A percentile compares a stretch with the other conserved stretches of the same genome.
phyloP scores from a whole-genome alignment of 1,139 yeast genomes.

The Casaregolazyma suthepensis region DNA sequence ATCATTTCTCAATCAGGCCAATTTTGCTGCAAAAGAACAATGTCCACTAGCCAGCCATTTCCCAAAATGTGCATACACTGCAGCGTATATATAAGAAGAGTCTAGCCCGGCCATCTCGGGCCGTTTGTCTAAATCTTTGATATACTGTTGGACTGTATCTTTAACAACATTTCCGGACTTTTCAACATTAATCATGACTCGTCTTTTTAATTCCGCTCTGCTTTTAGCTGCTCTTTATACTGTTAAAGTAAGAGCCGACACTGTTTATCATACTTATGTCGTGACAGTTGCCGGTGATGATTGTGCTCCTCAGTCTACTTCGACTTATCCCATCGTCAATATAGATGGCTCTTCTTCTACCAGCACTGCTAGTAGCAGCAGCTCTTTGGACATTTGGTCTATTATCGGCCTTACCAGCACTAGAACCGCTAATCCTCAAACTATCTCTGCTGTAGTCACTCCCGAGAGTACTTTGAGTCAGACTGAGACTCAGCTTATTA shows the following conservation, averaged over 20 bases:
- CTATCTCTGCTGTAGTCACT: slow-evolving; percentile 6
- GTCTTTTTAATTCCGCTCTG: neutral
- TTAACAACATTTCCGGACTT: neutral
- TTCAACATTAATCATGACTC: neutral
- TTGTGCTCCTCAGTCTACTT: slow-evolving; percentile 15
- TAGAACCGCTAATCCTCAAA: slow-evolving; percentile 11
- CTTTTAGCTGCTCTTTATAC: neutral
- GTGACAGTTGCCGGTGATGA: slow-evolving; percentile 23
- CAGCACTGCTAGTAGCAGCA: slow-evolving; percentile 3
- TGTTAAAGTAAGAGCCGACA: slow-evolving; percentile 3
- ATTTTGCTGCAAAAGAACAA: neutral
- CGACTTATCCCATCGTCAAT: slow-evolving; percentile 20
- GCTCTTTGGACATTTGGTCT: slow-evolving; percentile 9
- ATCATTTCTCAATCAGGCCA: neutral
- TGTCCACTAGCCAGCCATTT: neutral
- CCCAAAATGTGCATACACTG: neutral
- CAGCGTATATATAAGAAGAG: neutral
- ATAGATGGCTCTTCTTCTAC: slow-evolving; percentile 20
- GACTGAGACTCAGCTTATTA: slow-evolving; percentile 5
- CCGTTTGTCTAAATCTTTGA: neutral
- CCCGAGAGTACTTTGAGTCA: neutral
- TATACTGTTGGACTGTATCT: neutral
- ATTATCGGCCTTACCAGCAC: slow-evolving; percentile 11
- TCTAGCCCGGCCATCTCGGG: neutral
- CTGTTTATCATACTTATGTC: slow-evolving; percentile 17